These are phyloP conservation scores for Agrocybe chaxingu DNA, from an alignment of 768 basidiomycete species.

Conservation along the genomic window DNA sequence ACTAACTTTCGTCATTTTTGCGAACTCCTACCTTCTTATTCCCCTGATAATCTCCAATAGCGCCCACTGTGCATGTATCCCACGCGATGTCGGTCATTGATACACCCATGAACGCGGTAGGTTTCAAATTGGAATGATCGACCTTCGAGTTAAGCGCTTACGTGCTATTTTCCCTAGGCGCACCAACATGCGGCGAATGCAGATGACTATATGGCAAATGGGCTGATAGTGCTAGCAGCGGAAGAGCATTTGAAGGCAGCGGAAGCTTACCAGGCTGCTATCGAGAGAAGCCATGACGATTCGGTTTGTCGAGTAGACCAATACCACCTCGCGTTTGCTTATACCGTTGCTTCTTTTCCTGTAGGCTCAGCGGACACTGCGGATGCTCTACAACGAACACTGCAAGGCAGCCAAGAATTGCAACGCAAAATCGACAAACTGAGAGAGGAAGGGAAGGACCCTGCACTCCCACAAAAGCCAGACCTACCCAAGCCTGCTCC, in stretches of 20 bases:
- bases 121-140: slow-evolving; percentile 8
- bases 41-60: too few relatives aligned
- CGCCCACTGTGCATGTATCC: too few relatives aligned
- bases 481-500: slow-evolving; percentile 25
- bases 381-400: slow-evolving; percentile 75
- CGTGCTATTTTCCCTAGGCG: slow-evolving; percentile 44
- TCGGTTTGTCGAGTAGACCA: slow-evolving; percentile 43
- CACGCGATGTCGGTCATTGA: slow-evolving; percentile 35
- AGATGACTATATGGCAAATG: slow-evolving; percentile 64
- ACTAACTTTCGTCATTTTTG: too few relatives aligned
- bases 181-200: slow-evolving; percentile 82
- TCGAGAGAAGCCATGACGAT: slow-evolving; percentile 70
- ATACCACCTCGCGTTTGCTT: not conserved
- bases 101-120: slow-evolving; percentile 52
- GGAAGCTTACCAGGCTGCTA: slow-evolving; percentile 68
- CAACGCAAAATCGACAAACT: slow-evolving; percentile 70
- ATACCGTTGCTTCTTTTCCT: slow-evolving; percentile 4
- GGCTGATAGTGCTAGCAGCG: slow-evolving; percentile 67
- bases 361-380: slow-evolving; percentile 78
- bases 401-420: slow-evolving; percentile 64
- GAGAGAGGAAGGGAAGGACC: slow-evolving; percentile 75
- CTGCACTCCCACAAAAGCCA: slow-evolving; percentile 63
- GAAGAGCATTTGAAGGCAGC: slow-evolving; percentile 78
- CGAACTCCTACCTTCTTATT: too few relatives aligned
- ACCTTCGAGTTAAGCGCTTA: not conserved